These are phyloP conservation scores for Pleurotus tuoliensis DNA, from an alignment of 768 basidiomycete species.

Conservation along the genomic window DNA sequence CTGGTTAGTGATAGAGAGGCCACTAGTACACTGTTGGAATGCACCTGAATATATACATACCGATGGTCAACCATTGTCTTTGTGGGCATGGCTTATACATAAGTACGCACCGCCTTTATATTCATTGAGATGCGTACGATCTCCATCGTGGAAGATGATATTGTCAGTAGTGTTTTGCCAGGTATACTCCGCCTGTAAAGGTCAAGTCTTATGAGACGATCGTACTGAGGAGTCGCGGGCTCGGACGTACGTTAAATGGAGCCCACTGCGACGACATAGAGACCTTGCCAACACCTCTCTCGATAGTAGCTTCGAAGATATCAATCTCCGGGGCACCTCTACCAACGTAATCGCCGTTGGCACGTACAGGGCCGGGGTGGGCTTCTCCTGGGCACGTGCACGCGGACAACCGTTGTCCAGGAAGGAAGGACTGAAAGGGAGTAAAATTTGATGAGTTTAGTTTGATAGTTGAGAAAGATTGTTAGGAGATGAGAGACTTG, in stretches of 20 bases:
- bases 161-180: constrained; percentile 53
- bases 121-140: constrained; percentile 44
- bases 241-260: constrained; percentile 58
- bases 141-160: constrained; percentile 43
- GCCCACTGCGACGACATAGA: constrained; percentile 50
- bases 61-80: too few relatives aligned
- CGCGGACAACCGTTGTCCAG: constrained; percentile 47
- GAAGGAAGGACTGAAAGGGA: constrained; percentile 54
- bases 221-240: constrained; percentile 16
- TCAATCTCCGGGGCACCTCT: constrained; percentile 70
- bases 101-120: constrained; percentile 61
- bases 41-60: constrained; percentile 38
- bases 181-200: constrained; percentile 51
- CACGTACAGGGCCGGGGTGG: constrained; percentile 35
- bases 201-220: constrained; percentile 17
- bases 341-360: constrained; percentile 58
- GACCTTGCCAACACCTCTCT: constrained; percentile 28
- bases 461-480: not conserved
- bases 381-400: constrained; percentile 42
- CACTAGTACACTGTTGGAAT: constrained; percentile 74
- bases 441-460: not conserved
- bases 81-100: too few relatives aligned
- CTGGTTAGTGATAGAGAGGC: constrained; percentile 56
- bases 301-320: constrained; percentile 53
- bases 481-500: too few relatives aligned